These are phyloP conservation scores for Populus deltoides DNA, from an alignment of 345 rosid species.

Conservation along the genomic window DNA sequence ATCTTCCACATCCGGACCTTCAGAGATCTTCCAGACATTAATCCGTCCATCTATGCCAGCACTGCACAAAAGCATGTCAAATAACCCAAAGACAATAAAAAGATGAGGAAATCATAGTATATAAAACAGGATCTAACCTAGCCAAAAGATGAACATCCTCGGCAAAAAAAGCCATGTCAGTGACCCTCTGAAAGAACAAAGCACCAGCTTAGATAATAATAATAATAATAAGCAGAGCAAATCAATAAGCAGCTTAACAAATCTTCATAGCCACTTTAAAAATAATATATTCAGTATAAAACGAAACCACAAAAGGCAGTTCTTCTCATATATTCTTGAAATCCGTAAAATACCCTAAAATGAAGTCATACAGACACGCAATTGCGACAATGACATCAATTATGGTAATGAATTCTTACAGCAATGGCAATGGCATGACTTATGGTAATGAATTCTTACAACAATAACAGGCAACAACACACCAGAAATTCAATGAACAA, in stretches of 20 bases:
- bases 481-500: not conserved
- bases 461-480: not conserved
- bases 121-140: conserved; percentile 46
- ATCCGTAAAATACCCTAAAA: not conserved
- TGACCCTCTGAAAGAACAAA: conserved; percentile 54
- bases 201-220: not conserved
- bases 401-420: not conserved
- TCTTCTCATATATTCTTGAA: too few species aligned
- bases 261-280: too few species aligned
- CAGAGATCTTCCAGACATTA: conserved; percentile 74
- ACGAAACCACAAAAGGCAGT: not conserved
- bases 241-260: not conserved
- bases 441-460: not conserved
- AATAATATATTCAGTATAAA: not conserved
- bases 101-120: not conserved
- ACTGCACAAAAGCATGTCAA: conserved; percentile 36
- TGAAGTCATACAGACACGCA: not conserved
- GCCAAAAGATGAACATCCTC: conserved; percentile 90
- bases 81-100: not conserved
- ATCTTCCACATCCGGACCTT: conserved; percentile 74
- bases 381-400: not conserved
- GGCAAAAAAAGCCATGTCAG: conserved; percentile 88
- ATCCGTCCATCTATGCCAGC: conserved; percentile 79
- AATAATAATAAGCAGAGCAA: not conserved
- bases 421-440: not conserved